Evolutionary conservation across 2,329 filamentous ascomycete genomes (phyloP).

Genomic region (Fusarium veterinarium): DNA sequence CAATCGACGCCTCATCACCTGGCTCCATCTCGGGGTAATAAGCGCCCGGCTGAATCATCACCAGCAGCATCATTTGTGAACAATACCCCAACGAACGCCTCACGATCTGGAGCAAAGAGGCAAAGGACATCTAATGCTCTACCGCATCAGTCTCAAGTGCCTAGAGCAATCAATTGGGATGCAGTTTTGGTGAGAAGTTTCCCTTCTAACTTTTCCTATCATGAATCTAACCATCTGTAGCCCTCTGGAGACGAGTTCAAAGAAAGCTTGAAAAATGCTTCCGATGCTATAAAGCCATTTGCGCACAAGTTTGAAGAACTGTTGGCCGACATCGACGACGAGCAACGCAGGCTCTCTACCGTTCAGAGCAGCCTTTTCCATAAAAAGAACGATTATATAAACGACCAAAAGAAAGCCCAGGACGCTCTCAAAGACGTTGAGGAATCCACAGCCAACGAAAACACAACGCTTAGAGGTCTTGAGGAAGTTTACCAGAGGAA

Average conservation of each 20-base stretch:
- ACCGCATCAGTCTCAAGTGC: neutral
- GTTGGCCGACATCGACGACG: neutral
- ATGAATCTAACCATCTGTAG: neutral
- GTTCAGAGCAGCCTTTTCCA: neutral
- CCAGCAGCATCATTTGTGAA: neutral
- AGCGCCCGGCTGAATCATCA: neutral
- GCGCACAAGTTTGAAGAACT: neutral
- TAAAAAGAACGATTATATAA: neutral
- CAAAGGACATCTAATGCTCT: neutral
- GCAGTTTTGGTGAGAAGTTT: neutral
- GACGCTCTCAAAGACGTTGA: neutral
- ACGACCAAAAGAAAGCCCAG: neutral
- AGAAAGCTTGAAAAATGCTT: neutral
- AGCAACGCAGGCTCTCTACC: neutral
- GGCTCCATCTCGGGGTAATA: neutral
- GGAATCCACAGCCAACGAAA: neutral
- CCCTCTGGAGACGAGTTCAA: neutral
- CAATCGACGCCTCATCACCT: neutral
- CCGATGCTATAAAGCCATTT: neutral
- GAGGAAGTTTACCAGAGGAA: neutral
- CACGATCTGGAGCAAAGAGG: neutral
- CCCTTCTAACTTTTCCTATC: rapidly evolving
- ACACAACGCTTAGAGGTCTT: neutral
- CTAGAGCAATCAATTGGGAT: neutral
- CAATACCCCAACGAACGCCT: neutral